Base-by-base conservation (phyloP, 139 green algal genomes). In the Chlorella sp. region DNA sequence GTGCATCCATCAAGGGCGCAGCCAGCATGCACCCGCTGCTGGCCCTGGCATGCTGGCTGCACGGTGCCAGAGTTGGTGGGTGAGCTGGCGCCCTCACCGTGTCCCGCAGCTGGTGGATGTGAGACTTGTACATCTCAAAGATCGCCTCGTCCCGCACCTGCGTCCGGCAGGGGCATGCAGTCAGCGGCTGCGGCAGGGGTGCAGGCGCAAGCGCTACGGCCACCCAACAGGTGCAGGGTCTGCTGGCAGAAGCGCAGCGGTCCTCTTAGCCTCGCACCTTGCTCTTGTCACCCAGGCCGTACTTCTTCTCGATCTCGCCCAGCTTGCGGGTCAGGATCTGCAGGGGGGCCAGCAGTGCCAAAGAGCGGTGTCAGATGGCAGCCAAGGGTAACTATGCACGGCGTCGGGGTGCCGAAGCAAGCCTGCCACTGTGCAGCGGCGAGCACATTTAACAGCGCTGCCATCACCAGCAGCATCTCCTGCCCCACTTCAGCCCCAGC, bases 51-150 rank as follows among this genome's bases (percentile, higher is more conserved):
- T 20, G 62, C 23, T 32, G n/a, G n/a, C n/a, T n/a, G n/a, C n/a
- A n/a, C n/a, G n/a, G n/a, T n/a, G n/a, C n/a, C n/a, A n/a, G n/a
- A n/a, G n/a, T n/a, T n/a, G n/a, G n/a, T n/a, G n/a, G n/a, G 63
- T 18, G 9, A 38, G 63, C 2, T 9, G 51, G 15, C 2, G 34
- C 32, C 2, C 73, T 55, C 76, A 82, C 76, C 83, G 63, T 1
- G 39, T 67, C 30, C 51, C 72, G 39, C 38, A 90, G 75, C 34
- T 36, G 39, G 18, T 34, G 44, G 67, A 90, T 82, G 64, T 90
- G 86, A 47, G 82, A 68, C 81, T 85, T 88, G 81, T 90, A 90
- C 88, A 92, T 90, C 20, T 93, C 89, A 51, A 92, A 70, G 32
- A 91, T 82, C 18, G 88, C 82, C 51, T 92, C 82, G 30, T 92